Evolutionary conservation across 2,329 filamentous ascomycete species (phyloP).

Genomic region (Epichloe aotearoae): DNA sequence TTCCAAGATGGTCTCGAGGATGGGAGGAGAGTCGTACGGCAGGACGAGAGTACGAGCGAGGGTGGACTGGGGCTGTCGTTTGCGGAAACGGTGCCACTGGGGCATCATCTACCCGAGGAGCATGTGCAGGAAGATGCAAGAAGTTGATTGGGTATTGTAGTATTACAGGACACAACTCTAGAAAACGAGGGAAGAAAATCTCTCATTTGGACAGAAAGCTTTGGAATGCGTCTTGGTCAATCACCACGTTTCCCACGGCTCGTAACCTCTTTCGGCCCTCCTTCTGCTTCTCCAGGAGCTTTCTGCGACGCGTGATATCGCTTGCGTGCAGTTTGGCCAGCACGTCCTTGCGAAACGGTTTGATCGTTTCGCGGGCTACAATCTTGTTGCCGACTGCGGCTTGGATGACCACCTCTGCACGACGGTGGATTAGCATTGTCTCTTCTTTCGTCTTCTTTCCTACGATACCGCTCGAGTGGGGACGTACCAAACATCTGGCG

Average conservation of each 20-base stretch:
- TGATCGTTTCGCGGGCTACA: constrained; percentile 85
- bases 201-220: constrained; percentile 70
- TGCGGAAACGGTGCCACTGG: constrained; percentile 23
- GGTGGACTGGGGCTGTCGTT: constrained; percentile 25
- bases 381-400: constrained; percentile 72
- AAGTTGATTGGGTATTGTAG: neutral
- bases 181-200: neutral
- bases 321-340: constrained; percentile 84
- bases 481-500: constrained; percentile 70
- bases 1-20: constrained; percentile 23
- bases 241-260: constrained; percentile 80
- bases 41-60: constrained; percentile 28
- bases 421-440: neutral
- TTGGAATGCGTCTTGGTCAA: constrained; percentile 92
- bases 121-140: neutral
- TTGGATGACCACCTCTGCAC: constrained; percentile 75
- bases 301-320: constrained; percentile 69
- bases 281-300: constrained; percentile 93
- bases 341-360: constrained; percentile 93
- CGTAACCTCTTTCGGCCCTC: constrained; percentile 81
- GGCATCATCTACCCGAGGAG: constrained; percentile 8
- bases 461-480: no score
- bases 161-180: neutral
- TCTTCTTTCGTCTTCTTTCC: neutral
- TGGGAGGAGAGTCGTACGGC: constrained; percentile 19